Conservation (phyloP, 2,329 filamentous ascomycete species). For the Alternaria brassicicola region DNA sequence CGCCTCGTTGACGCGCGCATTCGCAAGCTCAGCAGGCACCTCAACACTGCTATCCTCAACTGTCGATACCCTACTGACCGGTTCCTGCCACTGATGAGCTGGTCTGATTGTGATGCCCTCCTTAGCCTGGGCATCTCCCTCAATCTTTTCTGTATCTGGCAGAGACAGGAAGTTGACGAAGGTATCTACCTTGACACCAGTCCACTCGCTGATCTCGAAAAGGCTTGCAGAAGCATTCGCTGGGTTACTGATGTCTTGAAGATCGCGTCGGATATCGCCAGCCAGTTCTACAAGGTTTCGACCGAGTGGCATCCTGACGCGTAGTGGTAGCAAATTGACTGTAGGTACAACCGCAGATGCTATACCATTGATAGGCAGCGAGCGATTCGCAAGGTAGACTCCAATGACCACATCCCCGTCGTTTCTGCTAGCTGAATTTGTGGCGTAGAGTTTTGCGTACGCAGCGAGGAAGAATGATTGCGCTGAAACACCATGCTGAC, state of each 20-base stretch:
- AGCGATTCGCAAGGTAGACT: slow-evolving; percentile 82
- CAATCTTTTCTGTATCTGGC: slow-evolving; percentile 45
- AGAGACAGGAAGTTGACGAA: slow-evolving; percentile 82
- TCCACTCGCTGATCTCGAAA: slow-evolving; percentile 77
- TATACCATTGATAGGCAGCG: slow-evolving; percentile 58
- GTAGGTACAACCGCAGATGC: slow-evolving; percentile 68
- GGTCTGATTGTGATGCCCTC: slow-evolving; percentile 27
- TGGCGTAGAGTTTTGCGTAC: slow-evolving; percentile 62
- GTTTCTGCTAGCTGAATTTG: slow-evolving; percentile 26
- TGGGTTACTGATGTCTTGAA: slow-evolving; percentile 64
- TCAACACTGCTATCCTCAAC: slow-evolving; percentile 13
- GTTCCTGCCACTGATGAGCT: slow-evolving; percentile 22
- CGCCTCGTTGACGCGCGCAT: slow-evolving; percentile 30
- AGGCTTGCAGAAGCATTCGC: slow-evolving; percentile 67
- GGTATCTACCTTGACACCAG: slow-evolving; percentile 69
- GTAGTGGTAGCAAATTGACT: slow-evolving; percentile 77
- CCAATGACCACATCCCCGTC: slow-evolving; percentile 67
- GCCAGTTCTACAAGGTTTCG: slow-evolving; percentile 60
- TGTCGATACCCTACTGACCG: slow-evolving; percentile 25
- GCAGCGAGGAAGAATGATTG: slow-evolving; percentile 79
- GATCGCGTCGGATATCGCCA: slow-evolving; percentile 67
- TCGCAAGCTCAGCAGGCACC: slow-evolving; percentile 26
- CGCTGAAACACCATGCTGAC: slow-evolving; percentile 63
- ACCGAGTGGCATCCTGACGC: slow-evolving; percentile 52
- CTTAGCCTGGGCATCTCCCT: not conserved